Evolutionary conservation across 768 basidiomycete species (phyloP).

Genomic region (Postia placenta): DNA sequence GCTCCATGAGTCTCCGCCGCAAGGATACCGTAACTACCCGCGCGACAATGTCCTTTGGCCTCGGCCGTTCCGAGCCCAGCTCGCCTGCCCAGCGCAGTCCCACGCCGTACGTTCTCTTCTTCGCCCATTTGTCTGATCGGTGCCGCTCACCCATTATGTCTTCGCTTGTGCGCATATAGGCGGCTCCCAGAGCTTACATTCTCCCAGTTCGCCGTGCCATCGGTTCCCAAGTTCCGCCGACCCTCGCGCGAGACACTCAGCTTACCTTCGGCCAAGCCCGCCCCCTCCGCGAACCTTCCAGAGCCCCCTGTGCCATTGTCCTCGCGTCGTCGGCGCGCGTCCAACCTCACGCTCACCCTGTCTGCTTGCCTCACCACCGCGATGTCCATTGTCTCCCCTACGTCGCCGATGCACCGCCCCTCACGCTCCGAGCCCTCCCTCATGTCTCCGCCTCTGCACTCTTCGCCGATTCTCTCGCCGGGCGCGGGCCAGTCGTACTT

Average conservation of each 20-base stretch:
- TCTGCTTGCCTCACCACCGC: constrained; percentile 14
- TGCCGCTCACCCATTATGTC: not conserved
- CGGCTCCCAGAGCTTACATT: constrained; percentile 5
- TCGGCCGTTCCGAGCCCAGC: constrained; percentile 13
- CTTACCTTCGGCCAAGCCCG: constrained; percentile 58
- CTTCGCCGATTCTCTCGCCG: constrained; percentile 16
- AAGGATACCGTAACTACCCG: constrained; percentile 25
- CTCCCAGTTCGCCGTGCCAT: constrained; percentile 2
- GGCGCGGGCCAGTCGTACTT: constrained; percentile 17
- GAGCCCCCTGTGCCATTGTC: constrained; percentile 27
- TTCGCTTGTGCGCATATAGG: not conserved
- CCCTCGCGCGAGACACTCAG: constrained; percentile 34
- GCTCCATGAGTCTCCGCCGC: constrained; percentile 32
- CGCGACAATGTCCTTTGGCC: constrained; percentile 8
- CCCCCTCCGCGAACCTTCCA: constrained; percentile 47
- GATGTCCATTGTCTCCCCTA: not conserved
- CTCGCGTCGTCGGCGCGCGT: constrained; percentile 12
- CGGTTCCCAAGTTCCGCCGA: constrained; percentile 21
- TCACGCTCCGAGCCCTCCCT: constrained; percentile 20
- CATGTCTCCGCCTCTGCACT: constrained; percentile 12
- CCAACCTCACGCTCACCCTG: constrained; percentile 20
- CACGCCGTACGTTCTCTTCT: constrained; percentile 7
- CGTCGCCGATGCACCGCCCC: constrained; percentile 15
- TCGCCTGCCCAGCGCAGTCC: constrained; percentile 8
- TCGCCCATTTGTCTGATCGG: not conserved